A percentile compares a stretch with the other conserved stretches of the same genome.
Conservation (phyloP, 306 rosid genomes). For the Vigna hirtella region DNA sequence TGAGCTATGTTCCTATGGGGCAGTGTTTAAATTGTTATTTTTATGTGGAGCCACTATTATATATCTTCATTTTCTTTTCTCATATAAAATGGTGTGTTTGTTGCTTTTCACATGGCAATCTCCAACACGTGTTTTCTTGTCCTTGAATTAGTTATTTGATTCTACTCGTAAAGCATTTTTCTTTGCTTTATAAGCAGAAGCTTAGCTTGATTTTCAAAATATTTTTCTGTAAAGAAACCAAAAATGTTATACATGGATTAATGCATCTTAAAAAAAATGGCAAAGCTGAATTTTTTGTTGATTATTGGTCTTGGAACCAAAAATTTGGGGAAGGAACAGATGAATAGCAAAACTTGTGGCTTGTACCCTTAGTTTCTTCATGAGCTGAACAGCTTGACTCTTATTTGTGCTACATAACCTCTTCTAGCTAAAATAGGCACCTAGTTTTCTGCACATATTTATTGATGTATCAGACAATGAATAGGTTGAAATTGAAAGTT, state of each 20-base stretch:
- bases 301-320: background rate
- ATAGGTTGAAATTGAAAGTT: conserved; percentile 29
- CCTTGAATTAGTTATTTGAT: conserved; percentile 5
- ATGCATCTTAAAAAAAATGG: conserved; percentile 6
- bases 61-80: conserved; percentile 2
- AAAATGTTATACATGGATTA: conserved; percentile 1
- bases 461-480: background rate
- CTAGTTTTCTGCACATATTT: conserved; percentile 19
- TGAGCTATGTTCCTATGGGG: conserved; percentile 50
- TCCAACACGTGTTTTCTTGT: conserved; percentile 18
- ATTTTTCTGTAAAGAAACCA: background rate
- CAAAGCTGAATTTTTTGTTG: conserved; percentile 20
- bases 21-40: conserved; percentile 35
- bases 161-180: background rate
- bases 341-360: conserved; percentile 16
- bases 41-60: conserved; percentile 35
- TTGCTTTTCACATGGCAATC: conserved; percentile 26
- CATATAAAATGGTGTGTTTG: conserved; percentile 15
- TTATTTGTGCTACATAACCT: conserved; percentile 20
- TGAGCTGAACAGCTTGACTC: conserved; percentile 24
- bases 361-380: conserved; percentile 12
- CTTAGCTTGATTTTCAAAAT: conserved; percentile 24
- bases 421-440: conserved; percentile 6
- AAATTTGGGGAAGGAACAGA: conserved; percentile 5
- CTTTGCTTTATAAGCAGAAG: background rate